These are phyloP conservation scores for Hansfordia pulvinata DNA, from an alignment of 2,329 filamentous ascomycete species.

Conservation along the genomic window DNA sequence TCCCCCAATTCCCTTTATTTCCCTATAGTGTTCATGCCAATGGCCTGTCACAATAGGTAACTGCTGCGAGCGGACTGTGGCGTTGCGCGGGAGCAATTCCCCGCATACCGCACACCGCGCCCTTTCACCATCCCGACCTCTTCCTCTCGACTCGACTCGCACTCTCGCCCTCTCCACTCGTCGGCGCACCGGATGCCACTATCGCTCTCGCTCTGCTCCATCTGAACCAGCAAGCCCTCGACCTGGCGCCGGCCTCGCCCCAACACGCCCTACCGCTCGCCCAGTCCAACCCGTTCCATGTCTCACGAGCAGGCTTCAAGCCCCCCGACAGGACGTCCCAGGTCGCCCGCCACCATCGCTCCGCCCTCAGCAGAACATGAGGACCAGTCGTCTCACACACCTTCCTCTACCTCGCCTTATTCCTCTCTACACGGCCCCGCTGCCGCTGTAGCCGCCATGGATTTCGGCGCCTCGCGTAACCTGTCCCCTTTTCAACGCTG, in stretches of 20 bases:
- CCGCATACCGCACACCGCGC: slow-evolving; percentile 37
- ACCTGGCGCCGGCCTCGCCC: slow-evolving; percentile 1
- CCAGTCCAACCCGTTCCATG: slow-evolving; percentile 22
- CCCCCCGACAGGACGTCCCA: slow-evolving; percentile 14
- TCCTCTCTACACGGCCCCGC: slow-evolving; percentile 13
- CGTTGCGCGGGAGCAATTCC: slow-evolving; percentile 44
- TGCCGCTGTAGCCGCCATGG: slow-evolving; percentile 14
- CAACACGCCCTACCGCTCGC: not conserved
- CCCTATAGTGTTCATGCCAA: slow-evolving; percentile 24
- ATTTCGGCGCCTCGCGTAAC: slow-evolving; percentile 12
- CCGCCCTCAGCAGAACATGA: slow-evolving; percentile 20
- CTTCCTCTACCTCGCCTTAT: slow-evolving; percentile 11
- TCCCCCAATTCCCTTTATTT: slow-evolving; percentile 1
- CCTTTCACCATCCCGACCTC: slow-evolving; percentile 8
- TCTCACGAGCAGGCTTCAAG: slow-evolving; percentile 33
- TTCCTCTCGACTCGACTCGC: slow-evolving; percentile 3
- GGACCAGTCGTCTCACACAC: slow-evolving; percentile 11
- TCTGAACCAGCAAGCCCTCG: not conserved
- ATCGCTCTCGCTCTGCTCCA: not conserved
- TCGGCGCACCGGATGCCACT: slow-evolving; percentile 1
- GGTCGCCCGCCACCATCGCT: too few relatives aligned
- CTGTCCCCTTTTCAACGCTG: slow-evolving; percentile 38
- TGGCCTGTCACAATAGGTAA: slow-evolving; percentile 44
- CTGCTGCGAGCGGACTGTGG: slow-evolving; percentile 34
- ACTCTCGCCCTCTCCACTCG: not conserved